A percentile compares a stretch with the other conserved stretches of the same genome.
phyloP scores from a whole-genome alignment of 2,329 filamentous ascomycete species.

The Lasiodiplodia sp. region DNA sequence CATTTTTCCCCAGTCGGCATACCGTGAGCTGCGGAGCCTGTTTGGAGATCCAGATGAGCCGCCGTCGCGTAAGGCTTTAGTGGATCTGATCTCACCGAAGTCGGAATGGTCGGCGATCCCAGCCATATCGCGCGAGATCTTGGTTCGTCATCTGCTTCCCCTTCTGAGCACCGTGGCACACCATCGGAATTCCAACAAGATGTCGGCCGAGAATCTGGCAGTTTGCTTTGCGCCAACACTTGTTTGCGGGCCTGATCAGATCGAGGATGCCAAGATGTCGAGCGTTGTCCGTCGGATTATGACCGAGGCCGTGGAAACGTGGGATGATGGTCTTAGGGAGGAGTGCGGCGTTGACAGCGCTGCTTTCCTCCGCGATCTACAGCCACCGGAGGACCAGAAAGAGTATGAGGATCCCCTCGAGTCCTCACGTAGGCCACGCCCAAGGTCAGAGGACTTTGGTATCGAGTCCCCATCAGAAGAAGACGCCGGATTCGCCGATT shows the following conservation, averaged over 20 bases:
- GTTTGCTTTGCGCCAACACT: slow-evolving; percentile 63
- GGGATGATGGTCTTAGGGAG: slow-evolving; percentile 53
- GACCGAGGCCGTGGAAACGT: slow-evolving; percentile 55
- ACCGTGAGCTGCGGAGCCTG: slow-evolving; percentile 54
- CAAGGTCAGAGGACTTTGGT: slow-evolving; percentile 28
- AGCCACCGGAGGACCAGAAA: slow-evolving; percentile 46
- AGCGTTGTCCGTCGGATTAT: slow-evolving; percentile 59
- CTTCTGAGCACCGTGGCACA: slow-evolving; percentile 56
- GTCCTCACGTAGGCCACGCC: slow-evolving; percentile 34
- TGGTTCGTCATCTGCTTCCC: slow-evolving; percentile 60
- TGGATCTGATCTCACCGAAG: slow-evolving; percentile 54
- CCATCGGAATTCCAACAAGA: slow-evolving; percentile 59
- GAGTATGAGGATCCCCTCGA: slow-evolving; percentile 60
- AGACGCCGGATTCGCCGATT: slow-evolving; percentile 36
- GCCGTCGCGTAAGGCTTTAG: slow-evolving; percentile 51
- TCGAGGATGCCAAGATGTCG: slow-evolving; percentile 63
- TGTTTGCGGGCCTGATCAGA: slow-evolving; percentile 60
- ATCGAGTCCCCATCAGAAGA: slow-evolving; percentile 33
- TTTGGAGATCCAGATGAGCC: slow-evolving; percentile 50
- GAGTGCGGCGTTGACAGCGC: slow-evolving; percentile 49
- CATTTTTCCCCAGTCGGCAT: slow-evolving; percentile 58
- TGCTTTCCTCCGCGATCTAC: slow-evolving; percentile 50
- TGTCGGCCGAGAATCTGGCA: slow-evolving; percentile 61
- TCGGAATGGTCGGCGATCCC: slow-evolving; percentile 57
- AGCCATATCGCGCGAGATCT: slow-evolving; percentile 54